Base-by-base conservation (phyloP, 1,284 basidiomycete genomes). In the Entoloma clypeatum region DNA sequence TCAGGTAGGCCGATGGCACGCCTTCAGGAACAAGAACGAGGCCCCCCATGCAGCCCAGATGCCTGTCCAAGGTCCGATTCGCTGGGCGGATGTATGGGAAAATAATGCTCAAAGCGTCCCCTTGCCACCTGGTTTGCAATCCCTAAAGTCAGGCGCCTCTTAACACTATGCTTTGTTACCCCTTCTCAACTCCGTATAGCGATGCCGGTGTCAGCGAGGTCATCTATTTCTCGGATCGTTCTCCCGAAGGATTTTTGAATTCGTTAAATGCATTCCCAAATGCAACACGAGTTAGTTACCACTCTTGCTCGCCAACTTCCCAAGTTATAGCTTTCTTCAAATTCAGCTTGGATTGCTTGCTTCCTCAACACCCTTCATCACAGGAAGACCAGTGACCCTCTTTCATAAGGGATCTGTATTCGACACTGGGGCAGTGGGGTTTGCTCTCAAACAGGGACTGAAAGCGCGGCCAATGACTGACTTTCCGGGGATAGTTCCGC, bases 341-440 rank as follows among this genome's bases (percentile, higher is more conserved):
- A n/a, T n/a, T n/a, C 44, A 89, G 81, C 61, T 88, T 25, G 88
- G 88, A 10, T 68, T 92, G 14, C 60, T 86, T 9, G 83, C 81
- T 0, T 73, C 88, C 0, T 83, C 86, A 0, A 94, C 92, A 0
- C 90, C 91, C 0, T 94, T 94, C 59, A 68, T 91, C 14, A 93
- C 89, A 0, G 88, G 87, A 7, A 69, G 84, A 14, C 84, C 86
- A 1, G 78, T 85, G 35, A 93, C 91, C 0, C 65, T 94, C 2
- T 81, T 92, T 50, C 64, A 76, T 48, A 76, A 81, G 38, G 65
- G 67, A 21, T 56, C 69, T 2, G 72, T 89, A 16, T 62, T 75
- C 48, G 77, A 75, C 0, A 63, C 74, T 1, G 92, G 92, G 4
- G 82, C 86, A 0, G 76, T 94, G 3, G 90, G 89, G 0, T 46